Conservation (phyloP, 2,329 filamentous ascomycete species). For the Trichoderma simmonsii region DNA sequence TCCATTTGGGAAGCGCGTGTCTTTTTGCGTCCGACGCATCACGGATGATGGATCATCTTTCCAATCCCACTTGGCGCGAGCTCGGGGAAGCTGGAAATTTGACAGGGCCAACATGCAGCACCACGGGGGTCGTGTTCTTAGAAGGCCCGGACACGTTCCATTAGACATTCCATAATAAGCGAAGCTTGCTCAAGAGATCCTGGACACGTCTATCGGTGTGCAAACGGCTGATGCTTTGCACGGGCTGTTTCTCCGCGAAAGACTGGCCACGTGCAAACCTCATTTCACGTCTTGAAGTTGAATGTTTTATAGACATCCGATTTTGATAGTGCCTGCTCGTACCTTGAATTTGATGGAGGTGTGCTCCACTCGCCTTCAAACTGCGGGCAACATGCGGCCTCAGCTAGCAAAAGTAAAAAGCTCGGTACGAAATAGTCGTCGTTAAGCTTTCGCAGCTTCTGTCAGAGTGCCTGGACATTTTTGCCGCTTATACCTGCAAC, state of each 20-base stretch:
- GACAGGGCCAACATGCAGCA: not conserved
- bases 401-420: not conserved
- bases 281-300: not conserved
- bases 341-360: not conserved
- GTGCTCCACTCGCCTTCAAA: not conserved
- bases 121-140: not conserved
- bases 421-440: not conserved
- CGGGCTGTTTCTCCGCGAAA: not conserved
- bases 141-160: not conserved
- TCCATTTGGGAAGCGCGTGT: not conserved
- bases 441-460: not conserved
- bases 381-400: not conserved
- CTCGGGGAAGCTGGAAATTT: not conserved
- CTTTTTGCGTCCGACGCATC: not conserved
- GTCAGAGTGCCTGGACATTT: not conserved
- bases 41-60: not conserved
- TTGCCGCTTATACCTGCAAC: not conserved
- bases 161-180: constrained; percentile 10
- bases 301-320: not conserved
- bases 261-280: not conserved
- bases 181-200: not conserved
- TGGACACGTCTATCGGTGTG: constrained; percentile 1
- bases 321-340: not conserved
- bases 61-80: not conserved
- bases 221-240: not conserved